Evolutionary conservation across 2,329 filamentous ascomycete species (phyloP), one percentile per base, ranked within the genome.

Genomic region (Colletotrichum echinochloae): DNA sequence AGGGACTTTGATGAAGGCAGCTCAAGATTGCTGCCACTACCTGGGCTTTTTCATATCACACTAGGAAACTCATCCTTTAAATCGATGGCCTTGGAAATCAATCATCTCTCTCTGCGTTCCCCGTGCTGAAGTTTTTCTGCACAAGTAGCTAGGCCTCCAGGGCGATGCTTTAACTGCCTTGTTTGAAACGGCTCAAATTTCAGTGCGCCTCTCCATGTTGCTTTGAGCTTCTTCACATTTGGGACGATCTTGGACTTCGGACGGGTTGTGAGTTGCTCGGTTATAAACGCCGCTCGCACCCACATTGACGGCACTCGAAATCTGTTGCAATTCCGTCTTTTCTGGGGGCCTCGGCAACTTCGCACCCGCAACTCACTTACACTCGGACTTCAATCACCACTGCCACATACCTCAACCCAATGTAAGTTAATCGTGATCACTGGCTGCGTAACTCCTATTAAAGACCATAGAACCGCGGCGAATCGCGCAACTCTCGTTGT

Each of bases 21-120:
- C 57, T 46, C 20, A 20, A 48, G 51, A 62, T 35, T 33, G 48
- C 62, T 66, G 64, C 56, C 51, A 35, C 49, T 39, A 23, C 54
- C 59, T 26, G 33, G 60, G 57, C 52, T 48, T 63, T 68, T 68
- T 46, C 26, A 63, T 59, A 60, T 44, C 49, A 62, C 52, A 59
- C 14, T 68, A 68, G 68, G 59, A 71, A 71, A 71, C 52, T 59
- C 57, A 49, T 63, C 52, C 62, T 48, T 55, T 63, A 67, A 63
- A 63, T 68, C 23, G 26, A 59, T 46, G 11, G 30, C 37, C 48
- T 70, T 67, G 57, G 51, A 62, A 41, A 62, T 28, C 33, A 41
- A 62, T 28, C 33, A 56, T 18, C 20, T 56, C 35, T 26, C 12
- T 26, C 37, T 18, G 54, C 37, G n/a, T 39, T 39, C n/a, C 16